Percentiles rank a stretch among this genome's conserved stretches.
These are phyloP conservation scores for Apostasia shenzhenica DNA, from an alignment of 106 monocot genomes.

Conservation along the genomic window DNA sequence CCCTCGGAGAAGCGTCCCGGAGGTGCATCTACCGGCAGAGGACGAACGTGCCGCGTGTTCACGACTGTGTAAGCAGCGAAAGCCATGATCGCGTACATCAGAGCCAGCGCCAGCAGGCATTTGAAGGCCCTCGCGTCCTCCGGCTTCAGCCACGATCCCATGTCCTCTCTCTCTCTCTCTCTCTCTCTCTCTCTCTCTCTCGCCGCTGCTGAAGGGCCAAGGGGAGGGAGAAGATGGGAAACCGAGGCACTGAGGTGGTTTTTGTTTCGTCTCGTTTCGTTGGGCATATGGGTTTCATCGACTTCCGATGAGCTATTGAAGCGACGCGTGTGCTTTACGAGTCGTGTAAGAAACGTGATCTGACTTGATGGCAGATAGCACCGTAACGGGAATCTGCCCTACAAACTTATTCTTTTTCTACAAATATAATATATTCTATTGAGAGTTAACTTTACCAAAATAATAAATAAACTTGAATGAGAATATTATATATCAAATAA, in stretches of 20 bases:
- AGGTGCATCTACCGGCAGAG: constrained; percentile 66
- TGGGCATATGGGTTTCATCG: background rate
- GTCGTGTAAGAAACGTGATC: background rate
- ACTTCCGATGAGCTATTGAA: too few relatives aligned
- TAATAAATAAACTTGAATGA: too few relatives aligned
- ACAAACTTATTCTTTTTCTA: too few relatives aligned
- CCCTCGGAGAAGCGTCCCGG: constrained; percentile 75
- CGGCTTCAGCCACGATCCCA: constrained; percentile 5
- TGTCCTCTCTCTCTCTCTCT: background rate
- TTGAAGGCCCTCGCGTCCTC: constrained; percentile 41
- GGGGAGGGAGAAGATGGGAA: background rate
- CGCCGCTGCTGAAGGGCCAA: background rate
- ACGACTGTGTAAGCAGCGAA: constrained; percentile 43
- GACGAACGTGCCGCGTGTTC: constrained; percentile 60
- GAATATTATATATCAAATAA: too few relatives aligned
- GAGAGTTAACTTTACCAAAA: too few relatives aligned
- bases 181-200: background rate
- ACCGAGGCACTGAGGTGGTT: background rate
- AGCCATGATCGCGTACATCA: constrained; percentile 49
- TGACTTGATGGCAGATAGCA: background rate
- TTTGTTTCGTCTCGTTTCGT: background rate
- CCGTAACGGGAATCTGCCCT: too few relatives aligned
- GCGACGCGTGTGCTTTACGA: background rate
- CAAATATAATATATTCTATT: too few relatives aligned
- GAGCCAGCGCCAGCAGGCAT: constrained; percentile 42